phyloP scores from a whole-genome alignment of 2,329 filamentous ascomycete species.

The Dactylella cylindrospora region DNA sequence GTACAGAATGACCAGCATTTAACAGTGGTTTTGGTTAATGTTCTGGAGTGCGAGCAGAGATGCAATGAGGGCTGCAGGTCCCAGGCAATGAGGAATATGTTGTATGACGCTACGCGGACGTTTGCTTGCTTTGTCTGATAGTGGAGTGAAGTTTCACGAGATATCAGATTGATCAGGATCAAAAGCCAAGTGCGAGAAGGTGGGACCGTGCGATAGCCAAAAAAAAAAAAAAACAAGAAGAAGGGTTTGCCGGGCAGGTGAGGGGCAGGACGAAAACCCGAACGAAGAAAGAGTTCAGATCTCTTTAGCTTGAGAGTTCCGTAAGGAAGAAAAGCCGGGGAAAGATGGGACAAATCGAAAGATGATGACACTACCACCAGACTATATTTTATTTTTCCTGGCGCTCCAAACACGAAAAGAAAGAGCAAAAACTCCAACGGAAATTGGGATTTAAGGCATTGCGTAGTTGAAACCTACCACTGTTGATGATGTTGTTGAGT shows the following conservation, averaged over 20 bases:
- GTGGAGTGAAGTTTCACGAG: neutral
- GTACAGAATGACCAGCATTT: neutral
- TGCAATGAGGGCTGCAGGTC: no score
- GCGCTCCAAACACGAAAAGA: constrained; percentile 1
- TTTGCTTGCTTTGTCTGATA: no score
- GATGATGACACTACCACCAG: no score
- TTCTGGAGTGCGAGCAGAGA: neutral
- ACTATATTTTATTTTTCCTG: no score
- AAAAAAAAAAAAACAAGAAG: constrained; percentile 1
- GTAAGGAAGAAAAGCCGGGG: neutral
- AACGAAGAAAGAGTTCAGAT: neutral
- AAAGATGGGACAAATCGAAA: constrained; percentile 17
- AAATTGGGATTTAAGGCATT: constrained; percentile 5
- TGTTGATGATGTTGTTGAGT: constrained; percentile 39
- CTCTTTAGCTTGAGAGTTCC: neutral
- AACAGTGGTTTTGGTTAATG: neutral
- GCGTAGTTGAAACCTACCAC: neutral
- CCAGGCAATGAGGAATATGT: no score
- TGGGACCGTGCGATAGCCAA: no score
- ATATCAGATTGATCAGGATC: neutral
- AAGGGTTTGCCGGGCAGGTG: neutral
- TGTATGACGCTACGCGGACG: neutral
- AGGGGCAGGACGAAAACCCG: neutral
- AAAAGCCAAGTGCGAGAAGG: no score
- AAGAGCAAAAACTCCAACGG: constrained; percentile 15